phyloP scores from a whole-genome alignment of 176 grass and related monocot species.

The Carex scoparia region DNA sequence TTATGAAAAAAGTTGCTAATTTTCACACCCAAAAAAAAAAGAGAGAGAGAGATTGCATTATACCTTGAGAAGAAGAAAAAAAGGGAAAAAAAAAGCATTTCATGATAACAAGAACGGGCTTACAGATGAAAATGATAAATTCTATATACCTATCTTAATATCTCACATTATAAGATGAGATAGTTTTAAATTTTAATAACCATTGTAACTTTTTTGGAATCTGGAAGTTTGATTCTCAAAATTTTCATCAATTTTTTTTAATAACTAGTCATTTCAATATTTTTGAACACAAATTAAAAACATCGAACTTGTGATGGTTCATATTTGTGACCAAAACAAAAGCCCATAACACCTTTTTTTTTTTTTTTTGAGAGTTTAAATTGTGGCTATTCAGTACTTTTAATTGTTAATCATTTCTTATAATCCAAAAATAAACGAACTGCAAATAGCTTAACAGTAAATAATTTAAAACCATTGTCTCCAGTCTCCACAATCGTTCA shows the following conservation, averaged over 20 bases:
- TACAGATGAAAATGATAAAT: background rate
- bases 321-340: background rate
- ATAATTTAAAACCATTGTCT: background rate
- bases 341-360: no score
- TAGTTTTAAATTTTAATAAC: background rate
- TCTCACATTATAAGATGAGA: background rate
- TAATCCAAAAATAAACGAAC: background rate
- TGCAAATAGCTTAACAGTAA: no score
- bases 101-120: no score
- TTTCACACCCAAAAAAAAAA: background rate
- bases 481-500: background rate
- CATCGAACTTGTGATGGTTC: background rate
- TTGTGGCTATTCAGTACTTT: no score
- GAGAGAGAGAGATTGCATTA: background rate
- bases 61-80: background rate
- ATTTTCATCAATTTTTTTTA: no score
- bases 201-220: no score
- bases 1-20: background rate
- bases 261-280: background rate
- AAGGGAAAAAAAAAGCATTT: background rate
- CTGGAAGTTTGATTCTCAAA: no score
- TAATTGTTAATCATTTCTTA: no score
- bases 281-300: background rate
- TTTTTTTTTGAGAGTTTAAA: no score
- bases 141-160: background rate